Conservation (phyloP, 345 rosid genomes). For the Syzygium grande region DNA sequence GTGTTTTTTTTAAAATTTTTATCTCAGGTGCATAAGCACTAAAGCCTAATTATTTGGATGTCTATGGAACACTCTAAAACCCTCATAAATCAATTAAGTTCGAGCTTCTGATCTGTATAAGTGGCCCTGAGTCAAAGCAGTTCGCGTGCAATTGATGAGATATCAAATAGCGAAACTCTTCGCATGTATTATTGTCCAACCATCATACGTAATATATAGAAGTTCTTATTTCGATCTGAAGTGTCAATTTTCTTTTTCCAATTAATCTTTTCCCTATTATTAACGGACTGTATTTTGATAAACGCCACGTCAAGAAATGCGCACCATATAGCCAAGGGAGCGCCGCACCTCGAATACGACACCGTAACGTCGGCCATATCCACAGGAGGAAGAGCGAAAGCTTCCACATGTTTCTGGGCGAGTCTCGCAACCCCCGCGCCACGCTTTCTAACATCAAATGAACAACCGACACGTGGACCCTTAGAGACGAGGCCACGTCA, state of each 20-base stretch:
- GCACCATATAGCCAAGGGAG: not conserved
- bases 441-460: not conserved
- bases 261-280: no score
- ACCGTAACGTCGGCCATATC: not conserved
- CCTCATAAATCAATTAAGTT: not conserved
- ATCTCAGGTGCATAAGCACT: not conserved
- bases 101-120: not conserved
- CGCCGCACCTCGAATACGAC: not conserved
- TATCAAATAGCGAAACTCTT: not conserved
- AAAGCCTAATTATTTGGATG: not conserved
- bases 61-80: not conserved
- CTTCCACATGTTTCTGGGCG: not conserved
- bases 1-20: not conserved
- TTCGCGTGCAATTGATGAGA: not conserved
- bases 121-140: not conserved
- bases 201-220: no score
- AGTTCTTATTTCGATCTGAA: not conserved
- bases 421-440: not conserved
- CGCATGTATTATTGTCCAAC: not conserved
- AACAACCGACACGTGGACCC: not conserved
- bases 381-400: not conserved
- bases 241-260: not conserved
- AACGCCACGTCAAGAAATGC: not conserved
- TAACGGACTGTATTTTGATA: not conserved
- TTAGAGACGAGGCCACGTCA: constrained; percentile 10